Evolutionary conservation across 208 protist genomes (phyloP).

Genomic region (Trypanosoma lewisi): DNA sequence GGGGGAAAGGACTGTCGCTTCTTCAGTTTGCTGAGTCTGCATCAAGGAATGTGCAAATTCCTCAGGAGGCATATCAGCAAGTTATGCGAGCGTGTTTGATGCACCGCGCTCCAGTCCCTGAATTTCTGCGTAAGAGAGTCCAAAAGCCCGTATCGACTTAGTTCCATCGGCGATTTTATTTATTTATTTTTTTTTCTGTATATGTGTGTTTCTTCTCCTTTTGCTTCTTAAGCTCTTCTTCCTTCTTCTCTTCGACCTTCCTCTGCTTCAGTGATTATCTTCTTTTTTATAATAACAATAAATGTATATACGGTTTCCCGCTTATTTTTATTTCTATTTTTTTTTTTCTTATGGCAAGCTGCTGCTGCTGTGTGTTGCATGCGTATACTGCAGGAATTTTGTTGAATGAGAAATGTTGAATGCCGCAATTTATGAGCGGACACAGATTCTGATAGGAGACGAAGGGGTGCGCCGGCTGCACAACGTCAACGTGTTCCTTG

Average conservation of each 20-base stretch:
- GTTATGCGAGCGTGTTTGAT: conserved; percentile 36
- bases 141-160: background rate
- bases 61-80: conserved; percentile 29
- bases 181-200: conserved; percentile 1
- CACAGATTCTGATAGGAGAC: conserved; percentile 82
- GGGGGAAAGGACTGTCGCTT: conserved; percentile 14
- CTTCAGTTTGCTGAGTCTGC: conserved; percentile 15
- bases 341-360: background rate
- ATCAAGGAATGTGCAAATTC: conserved; percentile 17
- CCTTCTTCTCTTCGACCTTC: background rate
- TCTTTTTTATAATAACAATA: no score
- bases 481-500: conserved; percentile 70
- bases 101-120: conserved; percentile 25
- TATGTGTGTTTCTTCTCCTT: background rate
- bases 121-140: conserved; percentile 16
- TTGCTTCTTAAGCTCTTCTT: background rate
- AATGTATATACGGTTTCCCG: background rate
- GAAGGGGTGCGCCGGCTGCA: conserved; percentile 61
- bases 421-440: conserved; percentile 80
- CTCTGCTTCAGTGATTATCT: background rate
- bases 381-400: background rate
- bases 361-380: background rate
- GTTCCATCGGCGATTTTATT: background rate
- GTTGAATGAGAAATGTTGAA: conserved; percentile 45
- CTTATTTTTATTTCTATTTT: conserved; percentile 5